Base-by-base conservation (phyloP, 805 yeast genomes). In the Metschnikowia shivogae region DNA sequence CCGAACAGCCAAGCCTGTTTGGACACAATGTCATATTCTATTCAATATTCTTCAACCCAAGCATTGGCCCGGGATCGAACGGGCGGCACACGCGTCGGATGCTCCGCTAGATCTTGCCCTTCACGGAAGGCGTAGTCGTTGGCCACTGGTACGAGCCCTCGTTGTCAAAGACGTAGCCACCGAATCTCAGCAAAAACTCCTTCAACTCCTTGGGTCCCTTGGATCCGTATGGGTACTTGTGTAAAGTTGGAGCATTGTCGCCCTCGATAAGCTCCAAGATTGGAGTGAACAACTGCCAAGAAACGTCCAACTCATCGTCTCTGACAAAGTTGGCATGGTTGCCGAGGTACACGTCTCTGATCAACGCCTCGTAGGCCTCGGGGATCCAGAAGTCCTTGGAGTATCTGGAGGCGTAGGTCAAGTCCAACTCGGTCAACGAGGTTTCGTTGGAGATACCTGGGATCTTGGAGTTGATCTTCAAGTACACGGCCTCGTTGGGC, bases 311-410 rank as follows among this genome's bases (percentile, higher is more conserved):
- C 73, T 93, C 99, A 64, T 93, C 99, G 63, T 92, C 97, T 72
- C 99, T 84, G 29, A 93, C 98, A 64, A 93, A 93, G 73, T 92
- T 92, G 42, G 98, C 86, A 70, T 93, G 99, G 68, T 90, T 96
- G 46, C 95, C 98, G 55, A 80, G 77, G 62, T 85, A 68, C 52
- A 92, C 86, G 67, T 93, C 98, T 67, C 95, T 81, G 58, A 93
- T 88, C 57, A 93, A 80, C 1, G 97, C 86, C 73, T 93, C 99
- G 67, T 93, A 93, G 34, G 98, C 98, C 74, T 92, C 97, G 36
- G 99, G 98, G 60, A 93, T 90, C 84, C 93, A 86, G 70, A 88
- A 85, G 62, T 88, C 85, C 52, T 86, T 73, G 24, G 75, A 70
- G 72, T 85, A 93, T 62, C 97, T 81, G 41, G 75, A 73, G 44